Evolutionary conservation across 805 yeast species (phyloP).

Genomic region (Starmerella apicola): DNA sequence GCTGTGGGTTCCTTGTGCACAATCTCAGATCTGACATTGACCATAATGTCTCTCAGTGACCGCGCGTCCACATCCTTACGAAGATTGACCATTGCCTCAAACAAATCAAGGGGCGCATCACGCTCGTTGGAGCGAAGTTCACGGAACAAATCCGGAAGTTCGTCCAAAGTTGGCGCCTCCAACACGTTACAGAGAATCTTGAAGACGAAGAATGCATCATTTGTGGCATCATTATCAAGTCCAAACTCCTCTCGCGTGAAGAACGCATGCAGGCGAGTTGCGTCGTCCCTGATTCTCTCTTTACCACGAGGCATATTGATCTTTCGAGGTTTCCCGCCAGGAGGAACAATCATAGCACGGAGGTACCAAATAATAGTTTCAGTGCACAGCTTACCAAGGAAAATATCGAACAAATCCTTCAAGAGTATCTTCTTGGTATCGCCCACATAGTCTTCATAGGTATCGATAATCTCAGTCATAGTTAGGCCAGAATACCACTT

Average conservation of each 20-base stretch:
- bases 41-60: conserved; percentile 26
- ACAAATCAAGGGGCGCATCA: conserved; percentile 63
- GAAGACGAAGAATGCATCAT: conserved; percentile 42
- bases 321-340: conserved; percentile 26
- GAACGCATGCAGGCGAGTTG: conserved; percentile 40
- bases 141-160: conserved; percentile 44
- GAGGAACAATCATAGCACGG: conserved; percentile 34
- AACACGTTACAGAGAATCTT: conserved; percentile 51
- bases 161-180: conserved; percentile 36
- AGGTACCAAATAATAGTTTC: conserved; percentile 41
- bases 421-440: conserved; percentile 48
- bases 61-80: conserved; percentile 29
- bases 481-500: conserved; percentile 54
- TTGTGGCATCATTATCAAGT: conserved; percentile 29
- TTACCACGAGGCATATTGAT: conserved; percentile 29
- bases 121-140: conserved; percentile 53
- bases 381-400: conserved; percentile 42
- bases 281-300: conserved; percentile 49
- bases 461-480: conserved; percentile 53
- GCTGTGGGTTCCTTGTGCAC: conserved; percentile 17
- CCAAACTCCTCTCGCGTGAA: conserved; percentile 35
- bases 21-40: conserved; percentile 21
- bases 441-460: conserved; percentile 59
- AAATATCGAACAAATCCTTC: conserved; percentile 41
- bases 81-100: conserved; percentile 47